Evolutionary conservation across 164 flowering plant genomes (phyloP).

Genomic region (Nelumbo lutea): DNA sequence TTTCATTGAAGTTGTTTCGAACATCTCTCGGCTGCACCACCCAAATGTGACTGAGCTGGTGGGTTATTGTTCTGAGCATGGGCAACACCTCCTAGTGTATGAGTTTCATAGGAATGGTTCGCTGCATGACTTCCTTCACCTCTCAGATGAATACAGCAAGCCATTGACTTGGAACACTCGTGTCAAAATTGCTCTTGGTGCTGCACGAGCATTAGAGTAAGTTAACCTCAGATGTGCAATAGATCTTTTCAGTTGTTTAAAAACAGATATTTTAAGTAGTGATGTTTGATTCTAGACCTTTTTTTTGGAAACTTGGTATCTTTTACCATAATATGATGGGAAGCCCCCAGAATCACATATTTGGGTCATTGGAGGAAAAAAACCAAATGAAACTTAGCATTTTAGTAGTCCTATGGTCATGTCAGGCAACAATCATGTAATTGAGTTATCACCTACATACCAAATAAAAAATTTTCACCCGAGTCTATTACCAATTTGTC

Average conservation of each 20-base stretch:
- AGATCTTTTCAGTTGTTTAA: neutral
- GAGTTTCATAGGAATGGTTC: conserved; percentile 89
- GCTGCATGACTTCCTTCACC: conserved; percentile 80
- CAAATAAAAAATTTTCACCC: too few relatives aligned
- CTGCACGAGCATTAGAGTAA: conserved; percentile 97
- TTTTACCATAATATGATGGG: neutral
- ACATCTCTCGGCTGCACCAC: conserved; percentile 64
- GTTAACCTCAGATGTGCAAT: conserved; percentile 18
- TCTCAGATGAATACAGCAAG: conserved; percentile 69
- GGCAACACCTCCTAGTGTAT: conserved; percentile 77
- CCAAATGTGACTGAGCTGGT: conserved; percentile 81
- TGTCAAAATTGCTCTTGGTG: conserved; percentile 95
- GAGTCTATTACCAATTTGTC: too few relatives aligned
- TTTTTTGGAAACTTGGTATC: neutral
- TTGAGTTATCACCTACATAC: too few relatives aligned
- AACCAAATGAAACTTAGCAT: neutral
- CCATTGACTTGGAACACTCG: conserved; percentile 88
- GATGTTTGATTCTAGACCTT: neutral
- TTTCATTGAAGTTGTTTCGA: conserved; percentile 63
- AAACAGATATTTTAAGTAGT: neutral
- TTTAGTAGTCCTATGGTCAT: neutral
- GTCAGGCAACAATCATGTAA: too few relatives aligned
- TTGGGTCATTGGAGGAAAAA: neutral
- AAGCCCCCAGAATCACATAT: neutral
- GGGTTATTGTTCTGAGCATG: conserved; percentile 92